A percentile compares a stretch with the other conserved stretches of the same genome.
Conservation (phyloP, 2,329 filamentous ascomycete species). For the Trichoderma citrinoviride region DNA sequence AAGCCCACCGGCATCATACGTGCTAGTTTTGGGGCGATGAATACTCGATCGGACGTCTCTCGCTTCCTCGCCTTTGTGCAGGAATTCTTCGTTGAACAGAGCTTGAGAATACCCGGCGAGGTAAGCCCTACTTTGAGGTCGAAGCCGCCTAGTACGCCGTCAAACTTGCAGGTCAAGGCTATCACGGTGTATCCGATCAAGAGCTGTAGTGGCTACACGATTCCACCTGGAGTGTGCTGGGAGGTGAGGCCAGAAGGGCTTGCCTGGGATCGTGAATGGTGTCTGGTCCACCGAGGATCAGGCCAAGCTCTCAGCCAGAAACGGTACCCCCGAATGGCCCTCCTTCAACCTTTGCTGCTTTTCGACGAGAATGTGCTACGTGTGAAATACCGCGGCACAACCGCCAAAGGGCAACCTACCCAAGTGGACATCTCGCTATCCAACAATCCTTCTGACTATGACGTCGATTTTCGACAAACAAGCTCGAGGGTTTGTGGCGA, state of each 20-base stretch:
- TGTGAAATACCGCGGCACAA: conserved; percentile 50
- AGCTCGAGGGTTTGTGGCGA: conserved; percentile 81
- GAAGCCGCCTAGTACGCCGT: background rate
- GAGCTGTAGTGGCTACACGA: conserved; percentile 76
- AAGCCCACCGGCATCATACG: conserved; percentile 87
- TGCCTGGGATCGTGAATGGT: conserved; percentile 96
- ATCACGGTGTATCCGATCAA: conserved; percentile 88
- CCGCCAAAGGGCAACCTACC: conserved; percentile 28
- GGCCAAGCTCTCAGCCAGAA: conserved; percentile 86
- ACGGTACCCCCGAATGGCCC: conserved; percentile 79
- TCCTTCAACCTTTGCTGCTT: conserved; percentile 74
- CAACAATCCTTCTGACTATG: conserved; percentile 60
- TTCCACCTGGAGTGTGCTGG: conserved; percentile 67
- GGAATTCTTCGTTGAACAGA: conserved; percentile 58
- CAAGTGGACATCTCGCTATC: conserved; percentile 62
- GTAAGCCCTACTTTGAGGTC: no score
- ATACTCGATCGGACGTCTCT: conserved; percentile 69
- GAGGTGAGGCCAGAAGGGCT: conserved; percentile 77
- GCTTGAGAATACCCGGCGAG: background rate
- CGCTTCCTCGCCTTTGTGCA: conserved; percentile 67
- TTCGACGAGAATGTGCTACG: conserved; percentile 63
- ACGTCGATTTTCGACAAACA: conserved; percentile 39
- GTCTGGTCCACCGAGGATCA: conserved; percentile 82
- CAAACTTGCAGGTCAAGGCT: conserved; percentile 50
- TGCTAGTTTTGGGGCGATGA: conserved; percentile 88